Conservation (phyloP, 192 early-diverging fungal species). For the Powellomyces hirtus region DNA sequence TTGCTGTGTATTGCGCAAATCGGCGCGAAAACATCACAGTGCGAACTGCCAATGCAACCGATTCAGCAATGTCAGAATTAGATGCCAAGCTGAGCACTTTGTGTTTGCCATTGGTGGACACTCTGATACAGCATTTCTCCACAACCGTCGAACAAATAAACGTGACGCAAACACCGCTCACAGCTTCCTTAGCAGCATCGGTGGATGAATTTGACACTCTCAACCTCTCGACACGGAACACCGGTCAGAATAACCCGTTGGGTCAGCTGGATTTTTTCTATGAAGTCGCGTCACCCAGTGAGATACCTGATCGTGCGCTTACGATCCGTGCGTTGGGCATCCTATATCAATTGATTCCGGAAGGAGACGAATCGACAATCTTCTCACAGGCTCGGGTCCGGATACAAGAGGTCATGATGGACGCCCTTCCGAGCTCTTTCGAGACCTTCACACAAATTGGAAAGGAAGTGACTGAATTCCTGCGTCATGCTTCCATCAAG, state of each 20-base stretch:
- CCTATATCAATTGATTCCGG: neutral
- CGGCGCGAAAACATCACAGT: neutral
- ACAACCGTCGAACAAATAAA: too few species aligned
- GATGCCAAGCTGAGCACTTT: neutral
- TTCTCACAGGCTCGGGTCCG: neutral
- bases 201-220: neutral
- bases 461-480: neutral
- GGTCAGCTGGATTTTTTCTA: neutral
- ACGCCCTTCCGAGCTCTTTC: neutral
- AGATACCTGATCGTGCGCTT: too few species aligned
- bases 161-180: too few species aligned
- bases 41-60: neutral
- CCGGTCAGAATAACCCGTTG: neutral
- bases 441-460: neutral
- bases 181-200: too few species aligned
- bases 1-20: too few species aligned
- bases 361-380: neutral
- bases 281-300: too few species aligned
- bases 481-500: neutral
- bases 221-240: neutral
- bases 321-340: neutral
- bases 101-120: neutral
- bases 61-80: neutral
- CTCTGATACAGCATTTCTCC: neutral
- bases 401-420: neutral